phyloP scores from a whole-genome alignment of 352 stramenopile species.

The Pythium folliculosum region DNA sequence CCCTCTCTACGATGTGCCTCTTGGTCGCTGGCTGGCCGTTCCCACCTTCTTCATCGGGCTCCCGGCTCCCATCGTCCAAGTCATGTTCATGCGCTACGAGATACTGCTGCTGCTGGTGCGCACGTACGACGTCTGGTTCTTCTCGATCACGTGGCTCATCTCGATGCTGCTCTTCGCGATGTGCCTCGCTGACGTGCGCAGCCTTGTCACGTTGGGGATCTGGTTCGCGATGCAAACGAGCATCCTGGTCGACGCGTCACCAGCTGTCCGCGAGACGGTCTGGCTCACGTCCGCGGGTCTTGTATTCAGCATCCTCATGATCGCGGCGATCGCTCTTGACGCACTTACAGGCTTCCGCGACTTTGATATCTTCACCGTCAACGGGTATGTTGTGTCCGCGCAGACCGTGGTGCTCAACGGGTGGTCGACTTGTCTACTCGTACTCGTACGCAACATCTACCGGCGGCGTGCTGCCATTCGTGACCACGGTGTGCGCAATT shows the following conservation, averaged over 20 bases:
- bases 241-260: slow-evolving; percentile 35
- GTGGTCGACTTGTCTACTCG: slow-evolving; percentile 31
- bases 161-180: slow-evolving; percentile 23
- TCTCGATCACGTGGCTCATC: slow-evolving; percentile 25
- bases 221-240: slow-evolving; percentile 27
- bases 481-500: slow-evolving; percentile 20
- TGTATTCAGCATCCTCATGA: slow-evolving; percentile 1
- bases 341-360: background rate
- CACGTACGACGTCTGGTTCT: slow-evolving; percentile 44
- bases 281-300: slow-evolving; percentile 4
- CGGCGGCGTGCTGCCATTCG: slow-evolving; percentile 24
- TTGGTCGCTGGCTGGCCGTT: slow-evolving; percentile 14
- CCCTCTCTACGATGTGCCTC: background rate
- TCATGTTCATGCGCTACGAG: slow-evolving; percentile 25
- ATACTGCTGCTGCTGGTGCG: slow-evolving; percentile 20
- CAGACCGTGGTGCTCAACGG: slow-evolving; percentile 30
- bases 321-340: slow-evolving; percentile 2
- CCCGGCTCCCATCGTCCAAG: background rate
- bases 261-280: slow-evolving; percentile 14
- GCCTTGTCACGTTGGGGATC: slow-evolving; percentile 15
- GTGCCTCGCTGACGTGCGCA: slow-evolving; percentile 25
- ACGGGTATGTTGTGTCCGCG: slow-evolving; percentile 8
- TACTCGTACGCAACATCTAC: slow-evolving; percentile 35
- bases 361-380: slow-evolving; percentile 17
- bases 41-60: slow-evolving; percentile 10